A percentile compares a stretch with the other conserved stretches of the same genome.
Conservation (phyloP, 805 yeast species). For the Millerozyma acaciae region DNA sequence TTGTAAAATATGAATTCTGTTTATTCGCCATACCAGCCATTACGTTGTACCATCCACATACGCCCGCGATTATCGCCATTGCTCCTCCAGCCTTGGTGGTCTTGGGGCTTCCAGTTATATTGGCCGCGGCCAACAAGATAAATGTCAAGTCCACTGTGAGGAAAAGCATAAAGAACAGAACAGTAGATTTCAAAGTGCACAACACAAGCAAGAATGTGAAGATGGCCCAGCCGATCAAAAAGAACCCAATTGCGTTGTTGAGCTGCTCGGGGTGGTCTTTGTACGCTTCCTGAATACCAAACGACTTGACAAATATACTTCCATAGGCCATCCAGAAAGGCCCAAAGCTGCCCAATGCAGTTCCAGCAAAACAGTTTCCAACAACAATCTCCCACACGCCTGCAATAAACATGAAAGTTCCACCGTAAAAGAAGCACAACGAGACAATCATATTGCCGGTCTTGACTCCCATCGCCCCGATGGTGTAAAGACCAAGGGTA, state of each 20-base stretch:
- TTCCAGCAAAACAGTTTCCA: constrained; percentile 55
- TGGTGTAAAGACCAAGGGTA: constrained; percentile 43
- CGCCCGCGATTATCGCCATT: constrained; percentile 50
- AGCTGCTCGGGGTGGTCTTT: constrained; percentile 37
- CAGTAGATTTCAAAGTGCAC: constrained; percentile 51
- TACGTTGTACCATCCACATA: constrained; percentile 57
- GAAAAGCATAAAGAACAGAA: constrained; percentile 50
- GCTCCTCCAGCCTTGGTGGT: constrained; percentile 51
- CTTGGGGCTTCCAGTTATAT: constrained; percentile 34
- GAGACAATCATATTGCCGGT: constrained; percentile 43
- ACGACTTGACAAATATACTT: constrained; percentile 49
- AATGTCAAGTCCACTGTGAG: constrained; percentile 52
- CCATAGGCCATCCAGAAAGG: constrained; percentile 54
- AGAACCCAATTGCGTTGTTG: constrained; percentile 54
- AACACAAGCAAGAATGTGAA: constrained; percentile 57
- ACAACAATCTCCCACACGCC: constrained; percentile 49
- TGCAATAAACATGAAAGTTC: constrained; percentile 45
- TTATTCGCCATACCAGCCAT: constrained; percentile 55
- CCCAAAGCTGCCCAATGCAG: constrained; percentile 51
- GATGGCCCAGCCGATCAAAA: constrained; percentile 59
- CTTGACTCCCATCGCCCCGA: constrained; percentile 45
- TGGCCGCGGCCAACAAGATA: constrained; percentile 48
- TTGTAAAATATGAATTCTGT: constrained; percentile 53
- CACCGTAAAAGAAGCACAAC: constrained; percentile 47
- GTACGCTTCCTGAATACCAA: constrained; percentile 50